Evolutionary conservation across 2,329 filamentous ascomycete species (phyloP).

Genomic region (Periconia digitata): DNA sequence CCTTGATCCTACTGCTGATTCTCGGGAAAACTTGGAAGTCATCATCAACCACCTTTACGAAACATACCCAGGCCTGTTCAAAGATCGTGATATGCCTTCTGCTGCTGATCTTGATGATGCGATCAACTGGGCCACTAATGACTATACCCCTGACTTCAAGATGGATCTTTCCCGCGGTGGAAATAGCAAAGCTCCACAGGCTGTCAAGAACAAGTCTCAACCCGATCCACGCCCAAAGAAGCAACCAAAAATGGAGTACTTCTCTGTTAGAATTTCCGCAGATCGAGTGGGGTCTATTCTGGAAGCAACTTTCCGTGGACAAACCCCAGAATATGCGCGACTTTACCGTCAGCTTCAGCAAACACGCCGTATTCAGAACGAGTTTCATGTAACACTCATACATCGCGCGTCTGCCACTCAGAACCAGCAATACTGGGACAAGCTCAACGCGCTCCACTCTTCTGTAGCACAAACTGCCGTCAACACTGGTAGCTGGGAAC

Average conservation of each 20-base stretch:
- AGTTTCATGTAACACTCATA: constrained; percentile 93
- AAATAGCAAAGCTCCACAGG: constrained; percentile 16
- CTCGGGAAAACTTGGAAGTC: constrained; percentile 81
- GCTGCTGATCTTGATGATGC: constrained; percentile 76
- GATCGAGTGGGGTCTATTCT: constrained; percentile 60
- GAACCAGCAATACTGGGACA: constrained; percentile 72
- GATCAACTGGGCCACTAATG: constrained; percentile 71
- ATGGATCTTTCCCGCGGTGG: constrained; percentile 67
- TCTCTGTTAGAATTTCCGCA: constrained; percentile 59
- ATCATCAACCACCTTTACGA: constrained; percentile 71
- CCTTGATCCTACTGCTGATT: constrained; percentile 75
- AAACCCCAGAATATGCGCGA: constrained; percentile 56
- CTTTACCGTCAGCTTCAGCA: constrained; percentile 78
- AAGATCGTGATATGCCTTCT: constrained; percentile 62
- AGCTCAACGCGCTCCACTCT: constrained; percentile 64
- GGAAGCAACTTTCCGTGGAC: constrained; percentile 67
- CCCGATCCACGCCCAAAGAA: constrained; percentile 52
- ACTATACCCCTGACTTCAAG: constrained; percentile 75
- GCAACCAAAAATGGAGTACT: constrained; percentile 62
- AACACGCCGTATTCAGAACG: constrained; percentile 72
- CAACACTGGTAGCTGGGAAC: constrained; percentile 45
- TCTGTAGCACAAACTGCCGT: constrained; percentile 31
- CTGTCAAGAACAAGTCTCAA: constrained; percentile 22
- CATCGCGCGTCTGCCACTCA: constrained; percentile 68
- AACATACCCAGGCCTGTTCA: constrained; percentile 76